Evolutionary conservation across 2,329 filamentous ascomycete species (phyloP).

Genomic region (Tolypocladium sp.): DNA sequence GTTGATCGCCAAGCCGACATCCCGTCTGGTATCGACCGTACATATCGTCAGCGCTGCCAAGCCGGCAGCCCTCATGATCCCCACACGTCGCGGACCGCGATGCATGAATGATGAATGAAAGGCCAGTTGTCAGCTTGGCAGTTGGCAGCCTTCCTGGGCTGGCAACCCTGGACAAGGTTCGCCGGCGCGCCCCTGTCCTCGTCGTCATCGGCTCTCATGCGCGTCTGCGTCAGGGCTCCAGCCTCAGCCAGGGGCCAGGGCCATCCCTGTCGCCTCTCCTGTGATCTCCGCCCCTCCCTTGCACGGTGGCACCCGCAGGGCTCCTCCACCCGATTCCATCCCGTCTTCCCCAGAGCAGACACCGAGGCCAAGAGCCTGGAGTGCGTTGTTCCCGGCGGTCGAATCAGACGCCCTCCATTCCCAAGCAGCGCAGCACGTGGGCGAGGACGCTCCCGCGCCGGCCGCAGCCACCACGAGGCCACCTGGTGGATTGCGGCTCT

Average conservation of each 20-base stretch:
- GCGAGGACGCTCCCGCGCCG: not conserved
- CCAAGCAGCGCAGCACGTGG: not conserved
- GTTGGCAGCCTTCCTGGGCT: too few species aligned
- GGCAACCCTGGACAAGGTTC: too few species aligned
- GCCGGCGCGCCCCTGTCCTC: too few species aligned
- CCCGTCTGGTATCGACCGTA: not conserved
- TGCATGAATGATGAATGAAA: not conserved
- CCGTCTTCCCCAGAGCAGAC: not conserved
- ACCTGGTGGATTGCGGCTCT: not conserved
- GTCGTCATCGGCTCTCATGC: too few species aligned
- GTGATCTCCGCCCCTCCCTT: not conserved
- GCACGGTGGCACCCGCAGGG: not conserved
- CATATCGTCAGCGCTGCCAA: not conserved
- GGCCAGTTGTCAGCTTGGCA: not conserved
- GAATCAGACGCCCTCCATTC: not conserved
- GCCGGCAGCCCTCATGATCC: not conserved
- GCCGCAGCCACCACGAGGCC: not conserved
- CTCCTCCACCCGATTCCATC: not conserved
- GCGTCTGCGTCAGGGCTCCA: too few species aligned
- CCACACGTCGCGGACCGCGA: not conserved
- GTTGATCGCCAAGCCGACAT: not conserved
- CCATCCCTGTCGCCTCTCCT: not conserved
- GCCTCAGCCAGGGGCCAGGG: too few species aligned
- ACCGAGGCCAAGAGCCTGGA: not conserved
- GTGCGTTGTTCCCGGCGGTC: not conserved